A percentile compares a stretch with the other conserved stretches of the same genome.
phyloP scores from a whole-genome alignment of 2,329 filamentous ascomycete genomes.

The Colletotrichum plurivorum region DNA sequence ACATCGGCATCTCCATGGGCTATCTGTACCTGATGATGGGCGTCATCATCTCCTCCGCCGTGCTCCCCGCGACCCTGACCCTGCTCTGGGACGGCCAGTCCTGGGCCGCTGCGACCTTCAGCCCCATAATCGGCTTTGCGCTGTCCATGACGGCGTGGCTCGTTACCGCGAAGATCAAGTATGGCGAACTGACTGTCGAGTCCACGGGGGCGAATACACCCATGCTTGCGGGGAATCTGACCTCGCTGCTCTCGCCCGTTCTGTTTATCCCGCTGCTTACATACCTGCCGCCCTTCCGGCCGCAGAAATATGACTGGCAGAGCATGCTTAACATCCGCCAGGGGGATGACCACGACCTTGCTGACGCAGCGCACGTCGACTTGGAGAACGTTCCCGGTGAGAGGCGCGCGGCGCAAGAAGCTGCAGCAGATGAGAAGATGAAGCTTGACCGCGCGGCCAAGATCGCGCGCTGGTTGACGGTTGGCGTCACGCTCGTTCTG shows the following conservation, averaged over 20 bases:
- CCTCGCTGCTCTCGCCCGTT: slow-evolving; percentile 79
- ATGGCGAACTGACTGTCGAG: slow-evolving; percentile 73
- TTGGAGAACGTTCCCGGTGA: slow-evolving; percentile 74
- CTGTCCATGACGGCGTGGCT: slow-evolving; percentile 83
- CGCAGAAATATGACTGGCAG: slow-evolving; percentile 81
- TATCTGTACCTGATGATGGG: slow-evolving; percentile 89
- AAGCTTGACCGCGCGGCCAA: slow-evolving; percentile 63
- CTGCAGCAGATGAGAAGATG: slow-evolving; percentile 51
- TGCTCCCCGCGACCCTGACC: slow-evolving; percentile 81
- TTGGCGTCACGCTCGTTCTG: slow-evolving; percentile 70
- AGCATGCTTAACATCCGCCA: slow-evolving; percentile 81
- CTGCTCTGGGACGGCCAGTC: slow-evolving; percentile 80
- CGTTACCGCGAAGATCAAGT: slow-evolving; percentile 79
- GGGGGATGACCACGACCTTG: slow-evolving; percentile 80
- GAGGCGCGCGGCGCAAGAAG: slow-evolving; percentile 37
- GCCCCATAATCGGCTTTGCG: slow-evolving; percentile 77
- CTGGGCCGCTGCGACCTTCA: slow-evolving; percentile 72
- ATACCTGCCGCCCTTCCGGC: slow-evolving; percentile 57
- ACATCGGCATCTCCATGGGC: slow-evolving; percentile 81
- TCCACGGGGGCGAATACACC: slow-evolving; percentile 84
- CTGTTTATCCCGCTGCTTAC: slow-evolving; percentile 81
- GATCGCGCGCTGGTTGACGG: slow-evolving; percentile 63
- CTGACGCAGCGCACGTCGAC: slow-evolving; percentile 73
- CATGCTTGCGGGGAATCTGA: slow-evolving; percentile 86
- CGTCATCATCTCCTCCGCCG: slow-evolving; percentile 83